Conservation (phyloP, 345 rosid species). For the Eucalyptus coolabah region DNA sequence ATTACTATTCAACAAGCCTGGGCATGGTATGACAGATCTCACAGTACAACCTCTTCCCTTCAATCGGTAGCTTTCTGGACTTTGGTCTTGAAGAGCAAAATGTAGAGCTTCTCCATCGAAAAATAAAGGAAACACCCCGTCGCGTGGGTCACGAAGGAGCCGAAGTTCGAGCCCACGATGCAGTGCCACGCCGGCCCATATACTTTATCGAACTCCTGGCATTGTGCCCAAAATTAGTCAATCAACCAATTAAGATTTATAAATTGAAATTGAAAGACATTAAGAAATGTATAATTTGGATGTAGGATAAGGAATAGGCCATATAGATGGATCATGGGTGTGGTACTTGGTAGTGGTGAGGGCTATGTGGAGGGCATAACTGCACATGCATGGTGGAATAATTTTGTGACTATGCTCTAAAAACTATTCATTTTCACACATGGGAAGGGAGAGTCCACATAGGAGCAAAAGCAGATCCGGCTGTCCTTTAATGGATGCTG, state of each 20-base stretch:
- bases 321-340: neutral
- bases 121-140: slow-evolving; percentile 81
- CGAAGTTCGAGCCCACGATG: slow-evolving; percentile 80
- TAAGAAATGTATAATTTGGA: neutral
- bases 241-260: too few species aligned
- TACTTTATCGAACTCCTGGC: slow-evolving; percentile 85
- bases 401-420: neutral
- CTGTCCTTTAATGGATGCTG: neutral
- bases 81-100: slow-evolving; percentile 65
- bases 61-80: slow-evolving; percentile 27
- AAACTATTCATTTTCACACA: neutral
- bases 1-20: neutral
- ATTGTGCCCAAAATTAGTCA: neutral
- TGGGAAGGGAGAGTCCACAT: neutral
- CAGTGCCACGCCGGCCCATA: slow-evolving; percentile 98
- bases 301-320: neutral
- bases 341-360: neutral
- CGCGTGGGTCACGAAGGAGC: slow-evolving; percentile 79
- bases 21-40: neutral
- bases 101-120: slow-evolving; percentile 60
- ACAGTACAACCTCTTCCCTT: neutral
- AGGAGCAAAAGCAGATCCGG: neutral
- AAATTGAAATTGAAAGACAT: neutral
- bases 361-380: neutral
- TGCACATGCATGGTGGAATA: neutral